phyloP scores from a whole-genome alignment of 768 basidiomycete genomes.

The Mycena vitilis region DNA sequence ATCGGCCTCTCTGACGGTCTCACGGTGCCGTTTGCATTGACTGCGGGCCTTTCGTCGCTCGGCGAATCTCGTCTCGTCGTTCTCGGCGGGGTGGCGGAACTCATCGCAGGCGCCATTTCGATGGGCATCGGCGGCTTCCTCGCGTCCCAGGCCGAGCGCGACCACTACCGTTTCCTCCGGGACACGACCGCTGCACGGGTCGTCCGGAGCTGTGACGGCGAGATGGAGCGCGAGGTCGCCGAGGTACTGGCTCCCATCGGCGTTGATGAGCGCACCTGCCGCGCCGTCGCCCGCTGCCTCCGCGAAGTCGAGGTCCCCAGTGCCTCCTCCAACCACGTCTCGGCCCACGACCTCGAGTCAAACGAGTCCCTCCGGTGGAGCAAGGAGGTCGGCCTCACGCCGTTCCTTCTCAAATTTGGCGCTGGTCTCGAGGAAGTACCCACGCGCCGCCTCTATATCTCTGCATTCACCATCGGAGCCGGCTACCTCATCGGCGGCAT shows the following conservation, averaged over 20 bases:
- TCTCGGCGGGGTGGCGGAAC: conserved; percentile 93
- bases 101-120: conserved; percentile 95
- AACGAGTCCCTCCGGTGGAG: conserved; percentile 70
- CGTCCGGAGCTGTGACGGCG: conserved; percentile 88
- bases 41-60: conserved; percentile 89
- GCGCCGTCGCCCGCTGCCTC: conserved; percentile 81
- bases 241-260: conserved; percentile 91
- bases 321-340: conserved; percentile 8
- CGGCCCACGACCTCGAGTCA: conserved; percentile 62
- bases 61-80: conserved; percentile 94
- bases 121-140: conserved; percentile 99
- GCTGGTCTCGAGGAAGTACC: conserved; percentile 95
- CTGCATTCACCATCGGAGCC: conserved; percentile 94
- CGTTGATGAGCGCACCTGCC: conserved; percentile 84
- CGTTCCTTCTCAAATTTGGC: conserved; percentile 97
- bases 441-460: conserved; percentile 83
- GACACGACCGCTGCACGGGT: conserved; percentile 84
- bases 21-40: conserved; percentile 91
- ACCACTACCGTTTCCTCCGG: conserved; percentile 88
- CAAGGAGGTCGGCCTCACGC: conserved; percentile 86
- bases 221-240: conserved; percentile 96
- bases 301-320: conserved; percentile 67
- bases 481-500: conserved; percentile 95
- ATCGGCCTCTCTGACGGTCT: conserved; percentile 93
- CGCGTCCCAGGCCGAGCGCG: conserved; percentile 95